Base-by-base conservation (phyloP, 208 protist genomes). In the Leishmania amazonensis region DNA sequence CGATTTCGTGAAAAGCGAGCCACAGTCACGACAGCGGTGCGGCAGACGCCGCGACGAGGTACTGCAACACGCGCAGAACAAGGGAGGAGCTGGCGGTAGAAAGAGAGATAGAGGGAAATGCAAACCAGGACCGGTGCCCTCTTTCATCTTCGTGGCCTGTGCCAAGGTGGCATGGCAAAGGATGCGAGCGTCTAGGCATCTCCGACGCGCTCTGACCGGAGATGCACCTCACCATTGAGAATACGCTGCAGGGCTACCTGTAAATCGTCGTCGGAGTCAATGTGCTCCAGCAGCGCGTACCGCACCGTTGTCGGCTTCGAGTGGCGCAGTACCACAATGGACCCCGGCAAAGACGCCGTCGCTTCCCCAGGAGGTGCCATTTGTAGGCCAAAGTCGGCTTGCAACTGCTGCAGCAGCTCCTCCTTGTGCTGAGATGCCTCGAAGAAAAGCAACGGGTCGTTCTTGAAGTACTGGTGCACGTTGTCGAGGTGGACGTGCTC, bases 391-490 rank as follows among this genome's bases (percentile, higher is more conserved):
- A 89, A 81, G 38, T 81, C 65, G 0, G 79, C 73, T 57, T 79
- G 35, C 35, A 86, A 35, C 79, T 71, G 42, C 19, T 83, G 68
- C 19, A 83, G 38, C 11, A 79, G 17, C 72, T 75, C 78, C 1
- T 35, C 53, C 1, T 73, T 73, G 49, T 81, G 77, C 68, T 65
- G 31, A n/a, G 79, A 42, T 1, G 81, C 89, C 76, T 96, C 85
- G 38, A 96, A 89, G 81, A 96, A 95, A 45, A 95, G 35, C n/a
- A 96, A 58, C 28, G 93, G 88, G 64, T 96, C 91, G 76, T 89
- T 83, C 31, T 78, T 47, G 70, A 93, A 95, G 47, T 54, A 58
- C 45, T 47, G 45, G 71, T 91, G 80, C 24, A 94, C 80, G 7
- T 53, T 21, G 15, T 85, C 72, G 38, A 95, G 79, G n/a, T 78